A percentile compares a stretch with the other conserved stretches of the same genome.
Evolutionary conservation across 208 protist species (phyloP).

Genomic region (Leptomonas seymouri): DNA sequence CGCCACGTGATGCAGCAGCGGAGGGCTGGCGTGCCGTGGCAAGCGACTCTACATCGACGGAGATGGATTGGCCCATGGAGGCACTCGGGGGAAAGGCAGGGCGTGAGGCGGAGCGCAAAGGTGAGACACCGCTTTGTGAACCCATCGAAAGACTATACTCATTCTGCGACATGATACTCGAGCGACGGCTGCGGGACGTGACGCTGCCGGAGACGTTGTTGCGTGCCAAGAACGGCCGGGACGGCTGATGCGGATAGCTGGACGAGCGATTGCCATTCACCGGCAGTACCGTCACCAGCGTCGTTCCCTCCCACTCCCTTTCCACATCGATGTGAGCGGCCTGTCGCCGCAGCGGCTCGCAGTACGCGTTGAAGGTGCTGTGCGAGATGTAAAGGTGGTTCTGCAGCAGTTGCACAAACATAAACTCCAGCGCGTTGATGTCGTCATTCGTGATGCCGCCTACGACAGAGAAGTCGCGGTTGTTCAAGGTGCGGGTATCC

Average conservation of each 20-base stretch:
- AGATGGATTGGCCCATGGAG: constrained; percentile 26
- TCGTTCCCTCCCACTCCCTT: constrained; percentile 15
- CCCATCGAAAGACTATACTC: constrained; percentile 28
- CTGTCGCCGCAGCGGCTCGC: constrained; percentile 25
- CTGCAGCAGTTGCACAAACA: constrained; percentile 52
- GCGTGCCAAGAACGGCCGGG: constrained; percentile 13
- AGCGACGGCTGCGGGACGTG: constrained; percentile 27
- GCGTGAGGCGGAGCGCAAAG: constrained; percentile 26
- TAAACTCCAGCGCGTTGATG: constrained; percentile 68
- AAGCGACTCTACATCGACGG: constrained; percentile 26
- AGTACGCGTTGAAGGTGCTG: constrained; percentile 65
- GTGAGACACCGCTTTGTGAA: constrained; percentile 29
- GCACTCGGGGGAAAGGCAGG: constrained; percentile 28
- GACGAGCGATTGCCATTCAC: neutral
- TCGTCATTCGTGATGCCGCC: constrained; percentile 63
- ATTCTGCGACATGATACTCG: constrained; percentile 32
- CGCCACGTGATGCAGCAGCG: constrained; percentile 17
- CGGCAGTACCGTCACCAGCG: constrained; percentile 13
- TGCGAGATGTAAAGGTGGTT: constrained; percentile 67
- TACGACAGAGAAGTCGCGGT: constrained; percentile 74
- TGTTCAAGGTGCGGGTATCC: constrained; percentile 77
- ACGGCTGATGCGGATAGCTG: constrained; percentile 18
- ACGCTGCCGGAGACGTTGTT: constrained; percentile 12
- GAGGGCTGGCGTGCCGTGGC: constrained; percentile 14
- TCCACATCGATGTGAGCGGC: constrained; percentile 31